phyloP scores from a whole-genome alignment of 306 rosid species.

The Rosa chinensis region DNA sequence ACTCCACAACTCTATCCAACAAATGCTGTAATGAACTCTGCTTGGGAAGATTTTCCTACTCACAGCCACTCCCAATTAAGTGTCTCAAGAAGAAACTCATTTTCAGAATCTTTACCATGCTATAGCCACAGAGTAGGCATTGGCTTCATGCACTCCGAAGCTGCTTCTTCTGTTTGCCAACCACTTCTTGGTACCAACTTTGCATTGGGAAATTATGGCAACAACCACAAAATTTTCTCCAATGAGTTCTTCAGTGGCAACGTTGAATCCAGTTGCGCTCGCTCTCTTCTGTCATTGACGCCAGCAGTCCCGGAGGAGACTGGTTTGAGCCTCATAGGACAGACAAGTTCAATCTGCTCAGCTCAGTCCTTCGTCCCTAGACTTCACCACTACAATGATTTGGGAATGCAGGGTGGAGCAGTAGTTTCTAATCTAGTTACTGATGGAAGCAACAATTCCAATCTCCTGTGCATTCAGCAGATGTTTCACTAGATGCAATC shows the following conservation, averaged over 20 bases:
- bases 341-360: constrained; percentile 26
- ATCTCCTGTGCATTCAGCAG: constrained; percentile 17
- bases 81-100: constrained; percentile 21
- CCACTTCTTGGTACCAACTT: constrained; percentile 13
- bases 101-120: constrained; percentile 17
- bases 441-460: constrained; percentile 22
- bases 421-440: constrained; percentile 17
- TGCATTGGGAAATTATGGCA: constrained; percentile 23
- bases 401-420: constrained; percentile 33
- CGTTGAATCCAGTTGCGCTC: constrained; percentile 46
- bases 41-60: constrained; percentile 21
- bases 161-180: constrained; percentile 18
- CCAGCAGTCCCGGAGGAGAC: constrained; percentile 36
- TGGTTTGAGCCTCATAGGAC: constrained; percentile 35
- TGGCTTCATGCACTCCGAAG: constrained; percentile 17
- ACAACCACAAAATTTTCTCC: constrained; percentile 28
- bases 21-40: constrained; percentile 28
- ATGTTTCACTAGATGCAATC: constrained; percentile 19
- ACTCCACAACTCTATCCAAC: constrained; percentile 27
- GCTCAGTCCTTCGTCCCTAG: constrained; percentile 21
- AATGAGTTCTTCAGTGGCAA: constrained; percentile 19
- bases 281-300: constrained; percentile 70
- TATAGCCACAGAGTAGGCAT: constrained; percentile 28
- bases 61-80: constrained; percentile 16
- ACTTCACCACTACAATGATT: constrained; percentile 16